These are phyloP conservation scores for Colletotrichum sp. DNA, from an alignment of 2,329 filamentous ascomycete genomes.

Conservation along the genomic window DNA sequence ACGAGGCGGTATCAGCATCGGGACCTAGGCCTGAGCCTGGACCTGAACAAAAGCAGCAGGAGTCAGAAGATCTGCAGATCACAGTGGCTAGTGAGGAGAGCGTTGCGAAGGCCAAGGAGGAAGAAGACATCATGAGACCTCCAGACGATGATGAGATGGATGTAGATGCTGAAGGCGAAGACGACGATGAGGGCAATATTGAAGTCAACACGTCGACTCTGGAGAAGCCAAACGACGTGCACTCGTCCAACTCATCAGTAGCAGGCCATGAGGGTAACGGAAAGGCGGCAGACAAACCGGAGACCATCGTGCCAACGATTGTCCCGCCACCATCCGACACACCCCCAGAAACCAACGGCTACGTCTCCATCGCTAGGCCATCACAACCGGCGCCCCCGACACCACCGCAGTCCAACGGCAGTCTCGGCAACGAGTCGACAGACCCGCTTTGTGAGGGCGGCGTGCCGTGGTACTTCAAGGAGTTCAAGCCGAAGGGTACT, in stretches of 20 bases:
- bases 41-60: slow-evolving; percentile 29
- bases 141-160: slow-evolving; percentile 41
- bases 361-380: slow-evolving; percentile 36
- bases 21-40: slow-evolving; percentile 25
- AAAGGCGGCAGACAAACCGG: slow-evolving; percentile 28
- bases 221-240: slow-evolving; percentile 27
- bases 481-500: slow-evolving; percentile 80
- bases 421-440: slow-evolving; percentile 47
- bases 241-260: slow-evolving; percentile 29
- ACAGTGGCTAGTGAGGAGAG: slow-evolving; percentile 41
- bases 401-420: slow-evolving; percentile 69
- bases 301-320: slow-evolving; percentile 29
- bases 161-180: slow-evolving; percentile 41
- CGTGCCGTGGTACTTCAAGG: slow-evolving; percentile 85
- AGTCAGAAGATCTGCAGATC: slow-evolving; percentile 35
- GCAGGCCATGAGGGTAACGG: slow-evolving; percentile 29
- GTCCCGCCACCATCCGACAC: slow-evolving; percentile 40
- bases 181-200: slow-evolving; percentile 44
- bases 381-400: slow-evolving; percentile 61
- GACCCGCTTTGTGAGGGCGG: slow-evolving; percentile 75
- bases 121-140: slow-evolving; percentile 31
- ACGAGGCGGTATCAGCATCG: slow-evolving; percentile 9
- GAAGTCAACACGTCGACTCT: slow-evolving; percentile 51
- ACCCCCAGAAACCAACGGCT: slow-evolving; percentile 54
- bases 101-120: slow-evolving; percentile 22